A percentile compares a stretch with the other conserved stretches of the same genome.
Conservation (phyloP, 805 yeast genomes). For the Blastobotrys terrestris region DNA sequence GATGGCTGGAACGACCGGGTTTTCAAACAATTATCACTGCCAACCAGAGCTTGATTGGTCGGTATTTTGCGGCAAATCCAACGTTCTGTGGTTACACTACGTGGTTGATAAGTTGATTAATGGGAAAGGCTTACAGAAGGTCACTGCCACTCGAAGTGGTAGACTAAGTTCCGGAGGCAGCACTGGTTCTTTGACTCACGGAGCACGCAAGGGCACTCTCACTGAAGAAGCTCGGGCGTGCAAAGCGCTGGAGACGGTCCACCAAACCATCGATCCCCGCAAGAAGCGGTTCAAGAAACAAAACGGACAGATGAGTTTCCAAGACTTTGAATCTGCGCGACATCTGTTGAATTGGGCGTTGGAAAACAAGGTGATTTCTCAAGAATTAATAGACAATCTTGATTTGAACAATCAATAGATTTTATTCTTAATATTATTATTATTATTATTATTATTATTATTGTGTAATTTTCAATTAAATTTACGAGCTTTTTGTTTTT, state of each 20-base stretch:
- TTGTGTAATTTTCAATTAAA: not conserved
- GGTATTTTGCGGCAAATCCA: slow-evolving; percentile 41
- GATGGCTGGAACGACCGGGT: not conserved
- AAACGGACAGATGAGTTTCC: slow-evolving; percentile 17
- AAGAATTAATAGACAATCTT: slow-evolving; percentile 3
- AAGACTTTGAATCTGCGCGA: slow-evolving; percentile 21
- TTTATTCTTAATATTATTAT: not conserved
- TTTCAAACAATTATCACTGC: not conserved
- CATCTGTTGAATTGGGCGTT: slow-evolving; percentile 24
- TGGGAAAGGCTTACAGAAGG: slow-evolving; percentile 30
- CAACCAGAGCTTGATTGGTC: slow-evolving; percentile 38
- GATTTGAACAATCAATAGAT: not conserved
- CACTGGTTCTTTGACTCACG: slow-evolving; percentile 17
- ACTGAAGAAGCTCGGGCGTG: slow-evolving; percentile 19
- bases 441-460: not conserved
- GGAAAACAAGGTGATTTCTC: slow-evolving; percentile 13
- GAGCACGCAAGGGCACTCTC: slow-evolving; percentile 13
- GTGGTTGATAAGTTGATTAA: slow-evolving; percentile 45
- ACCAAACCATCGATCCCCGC: slow-evolving; percentile 23
- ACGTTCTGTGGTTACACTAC: slow-evolving; percentile 60
- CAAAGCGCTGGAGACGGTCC: slow-evolving; percentile 15
- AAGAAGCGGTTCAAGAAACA: slow-evolving; percentile 15
- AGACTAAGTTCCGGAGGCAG: slow-evolving; percentile 19
- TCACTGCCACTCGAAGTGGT: slow-evolving; percentile 19
- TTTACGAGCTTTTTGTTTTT: not conserved